These are phyloP conservation scores for Globisporangium spiculum DNA, from an alignment of 352 stramenopile species.

Conservation along the genomic window DNA sequence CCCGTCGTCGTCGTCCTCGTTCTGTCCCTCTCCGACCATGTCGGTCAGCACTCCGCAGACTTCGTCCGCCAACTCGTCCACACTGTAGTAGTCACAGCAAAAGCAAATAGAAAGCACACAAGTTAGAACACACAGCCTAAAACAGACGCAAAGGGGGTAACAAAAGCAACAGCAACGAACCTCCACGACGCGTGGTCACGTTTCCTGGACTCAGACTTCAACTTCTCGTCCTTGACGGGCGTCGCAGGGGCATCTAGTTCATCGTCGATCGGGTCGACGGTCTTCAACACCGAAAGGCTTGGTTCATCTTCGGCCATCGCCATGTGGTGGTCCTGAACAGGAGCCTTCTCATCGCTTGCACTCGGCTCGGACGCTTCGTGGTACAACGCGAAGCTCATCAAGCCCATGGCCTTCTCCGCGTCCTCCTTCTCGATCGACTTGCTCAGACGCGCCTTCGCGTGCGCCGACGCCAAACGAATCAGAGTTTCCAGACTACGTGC, in stretches of 20 bases:
- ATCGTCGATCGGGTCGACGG: constrained; percentile 16
- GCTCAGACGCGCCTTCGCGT: constrained; percentile 95
- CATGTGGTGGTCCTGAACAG: constrained; percentile 11
- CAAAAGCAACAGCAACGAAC: constrained; percentile 28
- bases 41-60: constrained; percentile 58
- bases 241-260: constrained; percentile 22
- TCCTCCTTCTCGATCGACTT: constrained; percentile 83
- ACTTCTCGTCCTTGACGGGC: constrained; percentile 22
- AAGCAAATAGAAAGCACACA: neutral
- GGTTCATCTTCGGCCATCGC: neutral
- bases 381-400: constrained; percentile 98
- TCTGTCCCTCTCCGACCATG: constrained; percentile 29
- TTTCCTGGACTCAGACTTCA: constrained; percentile 43
- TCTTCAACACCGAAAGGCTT: constrained; percentile 2
- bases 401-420: constrained; percentile 90
- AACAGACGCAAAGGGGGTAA: neutral
- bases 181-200: constrained; percentile 60
- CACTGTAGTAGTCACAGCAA: constrained; percentile 29
- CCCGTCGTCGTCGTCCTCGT: constrained; percentile 64
- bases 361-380: constrained; percentile 84
- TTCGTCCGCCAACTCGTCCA: constrained; percentile 59
- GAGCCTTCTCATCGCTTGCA: constrained; percentile 14
- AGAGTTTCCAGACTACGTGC: constrained; percentile 98
- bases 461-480: constrained; percentile 98
- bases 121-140: neutral